Conservation (phyloP, 1,139 yeast species). For the Yamadazyma taylorii region DNA sequence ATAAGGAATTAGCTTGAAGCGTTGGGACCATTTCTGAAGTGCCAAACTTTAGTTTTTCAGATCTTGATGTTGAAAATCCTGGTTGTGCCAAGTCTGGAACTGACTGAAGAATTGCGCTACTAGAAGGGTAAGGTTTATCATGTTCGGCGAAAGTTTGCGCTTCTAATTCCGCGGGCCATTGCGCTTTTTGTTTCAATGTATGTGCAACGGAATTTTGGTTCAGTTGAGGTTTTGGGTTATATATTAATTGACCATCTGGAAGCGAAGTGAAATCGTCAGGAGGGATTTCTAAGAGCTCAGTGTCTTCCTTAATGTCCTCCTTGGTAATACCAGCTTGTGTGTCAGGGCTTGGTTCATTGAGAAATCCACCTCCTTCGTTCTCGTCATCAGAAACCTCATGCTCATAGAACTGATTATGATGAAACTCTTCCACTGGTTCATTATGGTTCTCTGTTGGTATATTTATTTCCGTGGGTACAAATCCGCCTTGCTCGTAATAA, state of each 20-base stretch:
- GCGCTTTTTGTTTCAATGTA: conserved; percentile 1
- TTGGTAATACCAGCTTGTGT: neutral
- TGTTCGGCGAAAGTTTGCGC: neutral
- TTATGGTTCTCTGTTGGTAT: neutral
- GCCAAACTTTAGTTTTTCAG: neutral
- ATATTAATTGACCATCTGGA: conserved; percentile 24
- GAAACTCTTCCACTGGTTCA: conserved; percentile 1
- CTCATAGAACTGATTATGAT: neutral
- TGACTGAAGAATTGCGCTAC: no score
- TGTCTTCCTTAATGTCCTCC: conserved; percentile 2
- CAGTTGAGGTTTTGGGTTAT: conserved; percentile 17
- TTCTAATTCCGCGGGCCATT: conserved; percentile 2
- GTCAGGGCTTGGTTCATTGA: neutral
- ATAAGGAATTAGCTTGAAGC: no score
- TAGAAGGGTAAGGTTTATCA: no score
- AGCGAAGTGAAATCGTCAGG: conserved; percentile 18
- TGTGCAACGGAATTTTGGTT: neutral
- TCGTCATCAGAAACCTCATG: conserved; percentile 1
- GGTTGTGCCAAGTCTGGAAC: no score
- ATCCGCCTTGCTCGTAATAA: conserved; percentile 17
- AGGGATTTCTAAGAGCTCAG: conserved; percentile 10
- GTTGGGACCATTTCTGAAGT: neutral
- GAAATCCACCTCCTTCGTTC: neutral
- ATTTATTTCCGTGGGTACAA: conserved; percentile 11
- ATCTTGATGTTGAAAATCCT: neutral